phyloP scores from a whole-genome alignment of 371 early-diverging fungal genomes.

The Phascolomyces articulosus region DNA sequence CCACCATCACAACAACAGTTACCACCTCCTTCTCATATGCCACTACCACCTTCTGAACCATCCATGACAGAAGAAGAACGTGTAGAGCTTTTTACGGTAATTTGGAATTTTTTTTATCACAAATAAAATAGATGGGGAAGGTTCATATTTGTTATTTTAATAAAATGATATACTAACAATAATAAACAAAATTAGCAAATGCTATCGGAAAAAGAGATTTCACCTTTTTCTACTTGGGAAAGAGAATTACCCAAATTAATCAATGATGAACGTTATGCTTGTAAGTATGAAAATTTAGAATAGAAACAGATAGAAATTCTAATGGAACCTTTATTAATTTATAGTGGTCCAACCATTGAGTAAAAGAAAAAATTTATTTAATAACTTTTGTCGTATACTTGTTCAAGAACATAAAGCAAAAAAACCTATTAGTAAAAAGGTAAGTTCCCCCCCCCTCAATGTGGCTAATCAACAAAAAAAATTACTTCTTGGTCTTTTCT shows the following conservation, averaged over 20 bases:
- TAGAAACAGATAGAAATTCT: conserved; percentile 21
- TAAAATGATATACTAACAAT: background rate
- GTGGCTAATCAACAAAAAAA: too few relatives aligned
- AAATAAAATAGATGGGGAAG: background rate
- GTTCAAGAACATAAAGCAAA: conserved; percentile 58
- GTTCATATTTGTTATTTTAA: too few relatives aligned
- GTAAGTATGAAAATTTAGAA: too few relatives aligned
- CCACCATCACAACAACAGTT: conserved; percentile 2
- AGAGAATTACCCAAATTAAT: conserved; percentile 64
- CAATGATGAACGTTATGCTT: conserved; percentile 56
- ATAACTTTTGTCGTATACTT: conserved; percentile 67
- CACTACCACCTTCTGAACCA: background rate
- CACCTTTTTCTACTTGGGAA: conserved; percentile 78
- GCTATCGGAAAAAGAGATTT: conserved; percentile 68
- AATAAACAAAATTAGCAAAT: conserved; percentile 43
- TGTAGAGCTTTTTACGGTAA: conserved; percentile 39
- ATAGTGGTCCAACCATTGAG: conserved; percentile 36
- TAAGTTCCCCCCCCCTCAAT: too few relatives aligned
- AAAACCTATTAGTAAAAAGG: conserved; percentile 43
- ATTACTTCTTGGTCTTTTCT: too few relatives aligned
- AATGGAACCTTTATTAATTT: background rate
- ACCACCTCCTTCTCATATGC: background rate
- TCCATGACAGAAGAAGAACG: conserved; percentile 36
- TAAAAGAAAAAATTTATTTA: conserved; percentile 65
- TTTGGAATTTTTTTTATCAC: background rate